A percentile compares a stretch with the other conserved stretches of the same genome.
phyloP scores from a whole-genome alignment of 768 basidiomycete genomes.

The Lyophyllum semitale region DNA sequence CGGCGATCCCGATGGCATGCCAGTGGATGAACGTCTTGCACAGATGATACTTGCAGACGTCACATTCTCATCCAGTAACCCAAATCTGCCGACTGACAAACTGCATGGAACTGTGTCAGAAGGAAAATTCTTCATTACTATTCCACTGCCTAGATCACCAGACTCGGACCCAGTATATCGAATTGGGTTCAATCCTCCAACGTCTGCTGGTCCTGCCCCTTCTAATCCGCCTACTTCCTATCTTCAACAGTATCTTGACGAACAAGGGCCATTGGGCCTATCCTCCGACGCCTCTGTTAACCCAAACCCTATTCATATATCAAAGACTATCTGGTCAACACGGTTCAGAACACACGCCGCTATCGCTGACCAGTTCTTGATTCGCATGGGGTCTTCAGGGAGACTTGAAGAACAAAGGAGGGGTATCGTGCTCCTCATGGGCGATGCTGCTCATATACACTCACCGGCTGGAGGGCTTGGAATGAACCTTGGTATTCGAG shows the following conservation, averaged over 20 bases:
- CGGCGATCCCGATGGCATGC: conserved; percentile 39
- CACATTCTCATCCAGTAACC: conserved; percentile 30
- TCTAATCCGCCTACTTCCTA: conserved; percentile 41
- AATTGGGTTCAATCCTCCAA: conserved; percentile 40
- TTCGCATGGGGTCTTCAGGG: conserved; percentile 18
- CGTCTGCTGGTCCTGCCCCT: conserved; percentile 29
- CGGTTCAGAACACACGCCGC: conserved; percentile 47
- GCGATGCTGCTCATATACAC: conserved; percentile 51
- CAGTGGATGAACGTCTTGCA: conserved; percentile 26
- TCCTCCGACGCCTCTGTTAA: conserved; percentile 37
- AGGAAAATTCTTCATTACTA: conserved; percentile 33
- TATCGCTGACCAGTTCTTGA: conserved; percentile 40
- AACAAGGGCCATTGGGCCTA: conserved; percentile 34
- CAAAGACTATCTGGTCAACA: conserved; percentile 44
- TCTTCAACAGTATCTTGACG: conserved; percentile 44
- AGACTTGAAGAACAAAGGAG: background rate
- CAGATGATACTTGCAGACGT: conserved; percentile 53
- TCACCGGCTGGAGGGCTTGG: conserved; percentile 59
- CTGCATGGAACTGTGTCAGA: conserved; percentile 24
- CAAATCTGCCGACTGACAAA: conserved; percentile 20
- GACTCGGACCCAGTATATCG: conserved; percentile 33
- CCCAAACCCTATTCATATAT: conserved; percentile 31
- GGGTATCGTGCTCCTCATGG: conserved; percentile 20
- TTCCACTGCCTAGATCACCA: conserved; percentile 35
- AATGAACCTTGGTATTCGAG: conserved; percentile 61